Base-by-base conservation (phyloP, 495 filamentous ascomycete genomes). In the Penicillium coprophilum region DNA sequence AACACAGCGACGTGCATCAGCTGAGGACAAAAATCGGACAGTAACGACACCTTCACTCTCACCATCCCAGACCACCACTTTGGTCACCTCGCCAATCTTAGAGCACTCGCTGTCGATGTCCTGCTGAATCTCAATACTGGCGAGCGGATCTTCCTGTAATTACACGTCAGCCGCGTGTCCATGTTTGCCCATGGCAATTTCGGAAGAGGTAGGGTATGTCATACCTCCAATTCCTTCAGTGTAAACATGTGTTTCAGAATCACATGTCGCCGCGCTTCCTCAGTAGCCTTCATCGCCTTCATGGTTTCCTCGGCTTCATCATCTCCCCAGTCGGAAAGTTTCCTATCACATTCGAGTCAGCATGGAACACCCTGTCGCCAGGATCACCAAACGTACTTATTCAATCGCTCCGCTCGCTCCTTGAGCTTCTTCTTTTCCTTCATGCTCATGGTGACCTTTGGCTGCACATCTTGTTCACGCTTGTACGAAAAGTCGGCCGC, bases 161-260 rank as follows among this genome's bases (percentile, higher is more conserved):
- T 45, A 20, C 10, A 5, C 7, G 61, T 78, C 56, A 72, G 64
- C 15, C 56, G 17, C 8, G 5, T 15, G 19, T 49, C 20, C 31
- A 24, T 13, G 23, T 3, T 6, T 11, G 6, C 17, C 6, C 24
- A 46, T 32, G 15, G 24, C 30, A 41, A 38, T n/a, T 7, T 38
- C n/a, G 34, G 15, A 38, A 30, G 47, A 32, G 23, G n/a, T 34
- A 43, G 36, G 47, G 19, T 2, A 46, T 8, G 15, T 47, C 73
- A 6, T 66, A 85, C 84, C 64, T 85, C 83, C 45, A 99, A 76
- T 72, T 96, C 90, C 31, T 87, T 63, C 27, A 95, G 78, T 10
- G 91, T 96, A 70, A 99, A 99, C 90, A 96, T 95, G 68, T 96
- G 88, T 64, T 91, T 90, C 53, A 99, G 72, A 51, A 97, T 86